Base-by-base conservation (phyloP, 495 filamentous ascomycete genomes). In the Tuber microsphaerosporum region DNA sequence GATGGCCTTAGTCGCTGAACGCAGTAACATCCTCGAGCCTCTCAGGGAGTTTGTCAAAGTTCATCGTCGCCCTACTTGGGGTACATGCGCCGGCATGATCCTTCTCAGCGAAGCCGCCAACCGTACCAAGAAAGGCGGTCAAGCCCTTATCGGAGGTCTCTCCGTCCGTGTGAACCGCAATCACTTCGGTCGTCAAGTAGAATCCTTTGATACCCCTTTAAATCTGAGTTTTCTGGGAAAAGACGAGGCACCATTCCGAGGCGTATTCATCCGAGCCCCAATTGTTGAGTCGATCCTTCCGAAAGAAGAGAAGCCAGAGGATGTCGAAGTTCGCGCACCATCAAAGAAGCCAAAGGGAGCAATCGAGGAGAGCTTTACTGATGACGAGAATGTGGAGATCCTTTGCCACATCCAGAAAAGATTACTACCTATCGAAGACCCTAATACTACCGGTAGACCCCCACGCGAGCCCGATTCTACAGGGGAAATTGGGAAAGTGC, bases 51-150 rank as follows among this genome's bases (percentile, higher is more conserved):
- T 97, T 84, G 95, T 99, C 81, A 99, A 98, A 81, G 86, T 90
- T n/a, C 79, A 89, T 71, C 88, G 90, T 79, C 94, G 92, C 82
- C 94, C 96, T 31, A 92, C 91, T 26, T 99, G 95, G 95, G 95
- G 95, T 19, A 98, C 95, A 39, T 99, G 95, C 83, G 95, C 95
- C 37, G 95, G 95, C 8, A 87, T 99, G 74, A 97, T 99, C 77
- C 85, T 98, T 51, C 91, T 99, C 69, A 90, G 93, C 19, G 93
- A 97, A 82, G 89, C 91, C 68, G 96, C 95, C 37, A 94, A 94
- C 82, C 88, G 90, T 39, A 94, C 92, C 3, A 98, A 97, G 83
- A 89, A 91, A 75, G 94, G 93, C 68, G 95, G 95, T 0, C 95
- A 98, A 81, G 93, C 97, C 71, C 88, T 98, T 34, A 93, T 99